Evolutionary conservation across 2,329 filamentous ascomycete genomes (phyloP), one percentile per base, ranked within the genome.

Genomic region (Trichoderma endophyticum): DNA sequence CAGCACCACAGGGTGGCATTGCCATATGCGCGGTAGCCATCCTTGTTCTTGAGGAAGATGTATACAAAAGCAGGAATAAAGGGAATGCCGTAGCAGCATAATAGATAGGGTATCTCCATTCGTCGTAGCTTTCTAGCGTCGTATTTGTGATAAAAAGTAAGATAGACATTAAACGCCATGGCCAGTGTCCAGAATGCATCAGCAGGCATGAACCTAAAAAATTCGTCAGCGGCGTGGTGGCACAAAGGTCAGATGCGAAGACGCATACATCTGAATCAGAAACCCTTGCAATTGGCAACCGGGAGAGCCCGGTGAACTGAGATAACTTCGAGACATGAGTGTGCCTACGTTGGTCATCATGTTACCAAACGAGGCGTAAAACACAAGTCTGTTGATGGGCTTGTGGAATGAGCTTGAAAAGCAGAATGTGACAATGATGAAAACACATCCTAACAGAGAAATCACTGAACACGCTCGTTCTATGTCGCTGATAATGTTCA

Each of bases 351-450:
- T 95, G 73, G 89, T 89, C 81, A 94, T 85, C 76, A 95, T 86
- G 77, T 97, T 97, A 9, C 93, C 93, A 77, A 93, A 92, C 0
- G 92, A 92, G 7, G 93, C 93, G 79, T 92, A 96, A 80, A 97
- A 95, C 11, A 95, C 90, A 0, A 97, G 86, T 21, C 93, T 87
- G 78, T 96, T 96, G 82, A 96, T 94, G n/a, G 93, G 92, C 78
- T 94, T 95, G 77, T 92, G 92, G 79, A 96, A 96, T 6, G 86
- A 86, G 18, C 85, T 86, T 36, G 91, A 93, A n/a, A 81, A 80
- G 34, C 88, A 82, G 78, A 95, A 96, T 3, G 92, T 94, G 70
- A 84, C 76, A 69, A 95, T 89, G 77, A 94, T 92, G 79, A 95
- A 89, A 36, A 90, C 76, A 57, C 90, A 92, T 71, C 92, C 93